Evolutionary conservation across 2,329 filamentous ascomycete genomes (phyloP), one percentile per base, ranked within the genome.

Genomic region (Cytospora paraplurivora): DNA sequence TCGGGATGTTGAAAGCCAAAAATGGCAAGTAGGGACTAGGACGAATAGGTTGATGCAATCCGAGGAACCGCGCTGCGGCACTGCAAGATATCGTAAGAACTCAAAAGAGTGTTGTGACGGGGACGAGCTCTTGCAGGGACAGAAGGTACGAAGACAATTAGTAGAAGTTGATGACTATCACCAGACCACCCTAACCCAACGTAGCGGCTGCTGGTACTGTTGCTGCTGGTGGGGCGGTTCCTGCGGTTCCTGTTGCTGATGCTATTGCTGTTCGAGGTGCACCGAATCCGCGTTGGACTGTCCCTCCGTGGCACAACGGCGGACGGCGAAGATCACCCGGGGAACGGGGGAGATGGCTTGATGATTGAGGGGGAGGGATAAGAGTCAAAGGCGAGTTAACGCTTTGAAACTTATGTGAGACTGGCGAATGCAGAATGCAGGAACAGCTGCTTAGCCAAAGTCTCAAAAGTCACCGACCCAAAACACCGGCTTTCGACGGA

Each of bases 331-430:
- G 6, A 21, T 47, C 44, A 47, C 19, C 5, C 44, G n/a, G 61
- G 17, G 55, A 13, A 33, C 38, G 53, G 21, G 35, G 41, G 55
- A 34, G 54, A 35, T 15, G 21, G 12, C 10, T 33, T 21, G 19
- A 17, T 55, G 35, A 37, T 21, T 19, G 54, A 35, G 60, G 34
- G 15, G 33, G 55, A 38, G 35, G 56, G 35, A 62, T 35, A 33
- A 61, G 64, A 56, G 35, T 64, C 62, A 64, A 66, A 66, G 64
- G 51, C 64, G 64, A 64, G 59, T 59, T 44, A 62, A 64, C 64
- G 64, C 62, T 64, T 64, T 58, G 61, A 66, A 60, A 53, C 56
- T 54, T 56, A 21, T 47, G 41, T 50, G 17, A 62, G 61, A 56
- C 64, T 52, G 57, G 61, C 61, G 49, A 56, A 52, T 52, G 50